Evolutionary conservation across 768 basidiomycete species (phyloP).

Genomic region (Suillus plorans): DNA sequence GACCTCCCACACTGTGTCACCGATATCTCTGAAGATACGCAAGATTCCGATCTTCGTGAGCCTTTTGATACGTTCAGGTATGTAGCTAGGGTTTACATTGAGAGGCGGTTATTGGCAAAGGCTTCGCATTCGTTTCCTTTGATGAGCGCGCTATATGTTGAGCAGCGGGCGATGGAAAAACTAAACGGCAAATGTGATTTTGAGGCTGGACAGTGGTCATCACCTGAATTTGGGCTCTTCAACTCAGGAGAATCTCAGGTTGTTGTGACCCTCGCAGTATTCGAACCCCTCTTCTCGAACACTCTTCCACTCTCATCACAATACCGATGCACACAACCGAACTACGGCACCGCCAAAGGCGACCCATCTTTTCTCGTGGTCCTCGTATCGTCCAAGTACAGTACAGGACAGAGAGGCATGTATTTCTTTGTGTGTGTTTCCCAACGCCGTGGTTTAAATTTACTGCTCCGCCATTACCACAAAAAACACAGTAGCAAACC

Average conservation of each 20-base stretch:
- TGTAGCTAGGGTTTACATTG: conserved; percentile 81
- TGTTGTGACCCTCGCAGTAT: not conserved
- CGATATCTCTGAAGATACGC: conserved; percentile 89
- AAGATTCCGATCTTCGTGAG: conserved; percentile 90
- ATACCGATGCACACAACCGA: too few relatives aligned
- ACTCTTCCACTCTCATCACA: not conserved
- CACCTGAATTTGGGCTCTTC: too few relatives aligned
- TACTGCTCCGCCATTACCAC: not conserved
- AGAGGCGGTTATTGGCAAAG: conserved; percentile 92
- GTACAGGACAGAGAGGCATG: too few relatives aligned
- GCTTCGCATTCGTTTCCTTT: conserved; percentile 70
- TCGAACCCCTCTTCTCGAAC: too few relatives aligned
- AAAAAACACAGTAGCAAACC: too few relatives aligned
- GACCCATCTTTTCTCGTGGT: too few relatives aligned
- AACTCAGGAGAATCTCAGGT: too few relatives aligned
- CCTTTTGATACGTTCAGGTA: conserved; percentile 87
- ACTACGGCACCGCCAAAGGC: too few relatives aligned
- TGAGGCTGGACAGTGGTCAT: too few relatives aligned
- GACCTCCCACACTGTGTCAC: conserved; percentile 95
- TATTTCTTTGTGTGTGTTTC: too few relatives aligned
- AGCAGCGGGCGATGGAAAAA: conserved; percentile 88
- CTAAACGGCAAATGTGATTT: conserved; percentile 73
- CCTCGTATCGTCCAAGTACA: too few relatives aligned
- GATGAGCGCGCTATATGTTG: conserved; percentile 65
- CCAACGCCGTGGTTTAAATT: not conserved